Conservation (phyloP, 139 green algal genomes). For the Chlorella sorokiniana region DNA sequence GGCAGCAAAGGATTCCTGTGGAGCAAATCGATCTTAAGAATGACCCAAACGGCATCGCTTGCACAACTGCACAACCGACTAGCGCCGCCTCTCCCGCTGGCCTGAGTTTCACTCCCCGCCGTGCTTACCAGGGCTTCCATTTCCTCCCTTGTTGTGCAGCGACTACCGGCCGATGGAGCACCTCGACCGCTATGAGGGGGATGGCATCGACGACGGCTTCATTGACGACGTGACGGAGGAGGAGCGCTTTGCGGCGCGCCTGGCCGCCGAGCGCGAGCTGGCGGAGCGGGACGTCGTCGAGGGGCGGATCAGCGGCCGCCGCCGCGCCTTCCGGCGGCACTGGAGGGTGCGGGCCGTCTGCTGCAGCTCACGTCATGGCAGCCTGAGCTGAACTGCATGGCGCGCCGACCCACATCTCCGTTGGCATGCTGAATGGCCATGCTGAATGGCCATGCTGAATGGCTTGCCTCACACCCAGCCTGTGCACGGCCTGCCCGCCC, state of each 20-base stretch:
- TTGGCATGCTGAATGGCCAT: too few species aligned
- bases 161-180: conserved; percentile 91
- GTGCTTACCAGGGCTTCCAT: neutral
- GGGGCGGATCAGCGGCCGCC: conserved; percentile 40
- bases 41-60: too few species aligned
- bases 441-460: neutral
- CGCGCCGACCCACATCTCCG: too few species aligned
- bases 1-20: too few species aligned
- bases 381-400: neutral
- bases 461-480: neutral
- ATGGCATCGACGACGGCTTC: conserved; percentile 80
- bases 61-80: too few species aligned
- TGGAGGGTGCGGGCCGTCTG: conserved; percentile 51
- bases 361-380: too few species aligned
- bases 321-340: conserved; percentile 58
- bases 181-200: conserved; percentile 89
- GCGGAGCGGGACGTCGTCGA: conserved; percentile 60
- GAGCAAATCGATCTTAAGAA: too few species aligned
- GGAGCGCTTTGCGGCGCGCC: conserved; percentile 54
- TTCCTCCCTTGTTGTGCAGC: conserved; percentile 50
- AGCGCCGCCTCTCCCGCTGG: too few species aligned
- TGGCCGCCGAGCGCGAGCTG: conserved; percentile 81
- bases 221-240: conserved; percentile 67
- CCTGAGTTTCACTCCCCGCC: too few species aligned
- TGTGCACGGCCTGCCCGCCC: neutral